Base-by-base conservation (phyloP, 768 basidiomycete genomes). In the Daedaleopsis nitida region DNA sequence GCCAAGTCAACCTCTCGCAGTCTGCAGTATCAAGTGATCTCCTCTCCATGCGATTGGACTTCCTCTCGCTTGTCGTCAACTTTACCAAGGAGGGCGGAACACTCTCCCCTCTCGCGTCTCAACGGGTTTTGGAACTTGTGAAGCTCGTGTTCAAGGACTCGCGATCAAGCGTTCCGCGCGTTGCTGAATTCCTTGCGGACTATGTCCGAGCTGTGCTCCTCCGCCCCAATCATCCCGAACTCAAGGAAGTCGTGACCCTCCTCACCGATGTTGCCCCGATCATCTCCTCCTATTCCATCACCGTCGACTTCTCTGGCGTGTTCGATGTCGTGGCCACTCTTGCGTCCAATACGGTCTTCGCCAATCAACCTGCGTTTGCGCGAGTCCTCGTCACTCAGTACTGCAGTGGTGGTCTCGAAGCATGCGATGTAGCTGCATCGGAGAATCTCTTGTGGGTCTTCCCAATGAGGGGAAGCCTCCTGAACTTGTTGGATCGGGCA, bases 31-130 rank as follows among this genome's bases (percentile, higher is more conserved):
- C 85, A 1, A 85, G 86, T 67, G 83, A 89, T 68, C 68, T 83
- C 8, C 72, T 74, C 21, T 72, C 76, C 9, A 88, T 92, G 84
- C 79, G 86, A 21, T 68, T 85, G 50, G 88, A 91, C 64, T 91
- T 84, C 70, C 77, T 92, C 6, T 75, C 75, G 4, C 72, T 88
- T 21, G 77, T 88, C 5, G 71, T 77, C 19, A 77, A 77, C 4
- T 86, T 83, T 65, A 77, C 79, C 17, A 72, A 70, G 24, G 76
- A 78, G 17, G 87, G 87, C 7, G 87, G 86, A 0, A 61, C 67
- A 16, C 72, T 80, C 24, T 66, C 82, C 0, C 69, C 78, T 5
- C 66, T 73, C 23, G 71, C 76, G 7, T 76, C 79, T 19, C 73
- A 76, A 27, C 78, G 83, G 48, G 76, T 77, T 2, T 67, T 88